Conservation (phyloP, 352 stramenopile genomes). For the Pythium monospermum region DNA sequence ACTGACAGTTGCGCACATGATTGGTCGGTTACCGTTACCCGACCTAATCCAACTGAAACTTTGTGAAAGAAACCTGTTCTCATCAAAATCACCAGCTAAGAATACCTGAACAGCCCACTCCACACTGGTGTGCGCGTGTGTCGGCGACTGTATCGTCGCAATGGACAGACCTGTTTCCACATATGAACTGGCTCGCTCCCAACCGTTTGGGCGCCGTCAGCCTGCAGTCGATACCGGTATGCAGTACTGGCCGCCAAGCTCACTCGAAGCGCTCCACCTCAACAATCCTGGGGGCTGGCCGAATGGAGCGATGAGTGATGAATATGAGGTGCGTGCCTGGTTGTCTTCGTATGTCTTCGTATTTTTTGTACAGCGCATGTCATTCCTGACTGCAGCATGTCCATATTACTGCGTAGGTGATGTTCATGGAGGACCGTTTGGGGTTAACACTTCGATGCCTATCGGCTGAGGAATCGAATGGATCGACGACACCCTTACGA, state of each 20-base stretch:
- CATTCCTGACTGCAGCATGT: neutral
- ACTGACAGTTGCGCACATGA: too few relatives aligned
- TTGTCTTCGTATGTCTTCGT: neutral
- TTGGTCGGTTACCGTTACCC: too few relatives aligned
- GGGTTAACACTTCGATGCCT: slow-evolving; percentile 23
- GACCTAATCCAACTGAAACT: too few relatives aligned
- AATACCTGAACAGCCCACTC: neutral
- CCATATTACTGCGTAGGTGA: slow-evolving; percentile 9
- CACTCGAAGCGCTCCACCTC: too few relatives aligned
- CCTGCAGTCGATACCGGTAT: too few relatives aligned
- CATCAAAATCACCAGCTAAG: too few relatives aligned
- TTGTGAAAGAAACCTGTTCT: too few relatives aligned
- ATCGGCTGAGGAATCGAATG: slow-evolving; percentile 7
- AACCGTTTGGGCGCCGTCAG: neutral
- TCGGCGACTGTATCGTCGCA: neutral
- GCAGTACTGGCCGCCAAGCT: too few relatives aligned
- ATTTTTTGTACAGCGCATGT: neutral
- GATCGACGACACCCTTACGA: slow-evolving; percentile 3
- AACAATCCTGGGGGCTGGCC: neutral
- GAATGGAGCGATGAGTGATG: neutral
- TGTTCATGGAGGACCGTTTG: slow-evolving; percentile 21
- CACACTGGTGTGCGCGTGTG: too few relatives aligned
- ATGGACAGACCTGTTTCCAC: neutral
- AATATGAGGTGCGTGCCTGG: neutral
- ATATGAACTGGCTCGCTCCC: neutral